Evolutionary conservation across 108 stramenopile genomes (phyloP).

Genomic region (Nitzschia sp.): DNA sequence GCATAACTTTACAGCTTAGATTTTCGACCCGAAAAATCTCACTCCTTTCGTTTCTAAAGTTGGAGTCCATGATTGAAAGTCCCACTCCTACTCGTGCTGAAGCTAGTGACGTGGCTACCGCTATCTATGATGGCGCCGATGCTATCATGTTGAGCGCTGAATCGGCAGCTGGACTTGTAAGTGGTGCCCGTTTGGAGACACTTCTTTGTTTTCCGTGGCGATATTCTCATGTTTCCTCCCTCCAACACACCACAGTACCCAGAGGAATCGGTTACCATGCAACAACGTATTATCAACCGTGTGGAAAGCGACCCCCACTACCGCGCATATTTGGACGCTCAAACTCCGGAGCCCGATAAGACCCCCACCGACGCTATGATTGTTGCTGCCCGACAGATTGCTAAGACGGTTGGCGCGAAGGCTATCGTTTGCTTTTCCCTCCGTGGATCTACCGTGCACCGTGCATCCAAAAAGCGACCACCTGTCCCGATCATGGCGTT

Average conservation of each 20-base stretch:
- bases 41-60: too few species aligned
- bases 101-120: constrained; percentile 94
- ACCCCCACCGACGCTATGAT: constrained; percentile 93
- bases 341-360: constrained; percentile 49
- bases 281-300: constrained; percentile 92
- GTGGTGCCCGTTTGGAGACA: too few species aligned
- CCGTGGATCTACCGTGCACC: constrained; percentile 82
- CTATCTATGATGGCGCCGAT: constrained; percentile 96
- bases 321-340: constrained; percentile 53
- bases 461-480: constrained; percentile 88
- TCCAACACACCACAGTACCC: constrained; percentile 63
- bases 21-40: too few species aligned
- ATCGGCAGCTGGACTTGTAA: constrained; percentile 82
- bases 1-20: too few species aligned
- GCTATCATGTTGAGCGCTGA: constrained; percentile 96
- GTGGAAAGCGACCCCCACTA: constrained; percentile 90
- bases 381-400: constrained; percentile 76
- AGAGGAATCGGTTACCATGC: constrained; percentile 92
- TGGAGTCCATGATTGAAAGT: constrained; percentile 89
- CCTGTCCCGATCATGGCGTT: constrained; percentile 92
- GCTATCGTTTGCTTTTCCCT: constrained; percentile 90
- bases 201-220: not conserved
- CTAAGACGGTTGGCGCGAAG: constrained; percentile 81
- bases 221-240: constrained; percentile 1
- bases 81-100: constrained; percentile 96